Evolutionary conservation across 257 asterid species (phyloP), one percentile per base, ranked within the genome.

Genomic region (Linderniella brevidens): DNA sequence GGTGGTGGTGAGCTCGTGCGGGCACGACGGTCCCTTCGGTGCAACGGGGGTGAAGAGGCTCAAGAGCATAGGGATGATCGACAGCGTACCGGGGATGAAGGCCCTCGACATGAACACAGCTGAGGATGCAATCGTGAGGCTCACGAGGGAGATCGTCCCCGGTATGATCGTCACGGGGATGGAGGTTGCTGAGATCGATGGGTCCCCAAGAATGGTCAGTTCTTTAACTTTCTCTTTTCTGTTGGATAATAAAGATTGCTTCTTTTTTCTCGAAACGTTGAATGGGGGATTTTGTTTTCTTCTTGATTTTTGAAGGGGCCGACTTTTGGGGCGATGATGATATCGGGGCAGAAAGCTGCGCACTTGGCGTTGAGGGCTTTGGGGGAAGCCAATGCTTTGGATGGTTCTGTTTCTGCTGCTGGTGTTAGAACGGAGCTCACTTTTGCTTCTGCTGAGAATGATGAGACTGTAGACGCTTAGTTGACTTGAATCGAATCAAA

Each of bases 251-350:
- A n/a, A n/a, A n/a, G n/a, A n/a, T 37, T 8, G 36, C 13, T 37
- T 37, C 13, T 37, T 37, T 37, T 37, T 37, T 13, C 41, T 12
- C n/a, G 3, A 11, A 40, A 40, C 8, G n/a, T 40, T 14, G 45
- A 40, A 12, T 12, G 45, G 45, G 45, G 16, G 13, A 8, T 8
- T 40, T 14, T 11, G 16, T 40, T 16, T 43, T 15, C 48, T n/a
- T 43, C 17, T 43, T 39, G 43, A 9, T 52, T 5, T 25, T 29
- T 17, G 18, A 66, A 84, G 95, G 95, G 95, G 6, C 95, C 92
- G 14, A 84, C 95, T 1, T 84, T 84, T 42, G 95, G 95, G 5
- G 95, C 95, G 8, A 84, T 84, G 93, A 80, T 84, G 95, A 73
- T 84, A 0, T 84, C 95, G 0, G 95, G 95, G 9, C 90, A 75